Evolutionary conservation across 1,284 basidiomycete species (phyloP), one percentile per base, ranked within the genome.

Genomic region (Phellinidium pouzarii): DNA sequence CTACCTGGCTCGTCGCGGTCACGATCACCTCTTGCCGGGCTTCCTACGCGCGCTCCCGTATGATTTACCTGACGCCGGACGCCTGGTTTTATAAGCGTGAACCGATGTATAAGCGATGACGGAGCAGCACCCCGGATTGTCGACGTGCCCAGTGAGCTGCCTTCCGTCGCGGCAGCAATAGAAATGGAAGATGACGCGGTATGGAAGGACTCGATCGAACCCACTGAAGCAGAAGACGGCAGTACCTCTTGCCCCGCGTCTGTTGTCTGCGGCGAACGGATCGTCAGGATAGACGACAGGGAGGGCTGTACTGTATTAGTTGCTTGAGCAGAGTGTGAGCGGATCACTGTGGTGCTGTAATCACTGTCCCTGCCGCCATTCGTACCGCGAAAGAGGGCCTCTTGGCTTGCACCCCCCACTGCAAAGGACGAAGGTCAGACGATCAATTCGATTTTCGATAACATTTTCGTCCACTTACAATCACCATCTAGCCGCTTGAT

Each of bases 41-140:
- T 37, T 71, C 70, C 11, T 58, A n/a, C 58, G 42, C 17, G 67
- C 59, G 42, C 60, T 61, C 29, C 57, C 58, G 17, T 66, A 64
- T 25, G 68, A 67, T 11, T 66, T 67, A 61, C 8, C 58, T 71
- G 38, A 70, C 66, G 77, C 67, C 84, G 84, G 46, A 76, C 74
- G 19, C 84, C 81, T 36, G 88, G 84, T 64, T 87, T 88, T 58
- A 93, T 77, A 31, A 94, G 72, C 8, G 91, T 87, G 70, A 94
- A 94, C 22, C 92, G 81, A 67, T 94, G 91, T 0, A 90, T 75
- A 52, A 80, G 72, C 5, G 79, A 72, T 11, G 72, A 67, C 6
- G 70, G 60, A 1, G 76, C 62, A 11, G 75, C 72, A 11, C 49
- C 44, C 43, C 71, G 71, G 50, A 84, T 75, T 3, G 78, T 80